A percentile compares a stretch with the other conserved stretches of the same genome.
Evolutionary conservation across 2,329 filamentous ascomycete species (phyloP).

Genomic region (Verticillium klebahnii): DNA sequence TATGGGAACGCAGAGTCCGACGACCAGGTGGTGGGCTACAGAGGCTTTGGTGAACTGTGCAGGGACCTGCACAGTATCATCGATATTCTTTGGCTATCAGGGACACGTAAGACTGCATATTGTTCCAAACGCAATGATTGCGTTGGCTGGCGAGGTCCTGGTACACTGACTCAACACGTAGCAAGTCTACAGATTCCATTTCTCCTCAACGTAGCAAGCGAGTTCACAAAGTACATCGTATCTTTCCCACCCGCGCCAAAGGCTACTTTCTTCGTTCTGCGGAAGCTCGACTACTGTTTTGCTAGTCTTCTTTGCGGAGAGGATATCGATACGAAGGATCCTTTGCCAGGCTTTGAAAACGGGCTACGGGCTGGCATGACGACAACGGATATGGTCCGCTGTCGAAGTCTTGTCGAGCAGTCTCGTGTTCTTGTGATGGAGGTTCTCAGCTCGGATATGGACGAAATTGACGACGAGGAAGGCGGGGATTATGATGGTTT

Average conservation of each 20-base stretch:
- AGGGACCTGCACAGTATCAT: conserved; percentile 70
- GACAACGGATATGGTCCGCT: conserved; percentile 79
- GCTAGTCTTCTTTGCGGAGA: conserved; percentile 66
- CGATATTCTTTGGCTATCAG: conserved; percentile 80
- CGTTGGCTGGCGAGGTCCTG: neutral
- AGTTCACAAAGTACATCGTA: conserved; percentile 67
- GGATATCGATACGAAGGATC: conserved; percentile 60
- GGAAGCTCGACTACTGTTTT: conserved; percentile 81
- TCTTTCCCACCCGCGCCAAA: conserved; percentile 65
- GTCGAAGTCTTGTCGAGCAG: conserved; percentile 74
- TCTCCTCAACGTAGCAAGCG: conserved; percentile 70
- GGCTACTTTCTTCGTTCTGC: conserved; percentile 65
- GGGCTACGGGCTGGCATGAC: conserved; percentile 63
- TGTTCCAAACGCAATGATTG: neutral
- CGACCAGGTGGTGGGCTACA: conserved; percentile 48
- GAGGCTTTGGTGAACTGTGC: conserved; percentile 64
- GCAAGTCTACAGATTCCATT: conserved; percentile 80
- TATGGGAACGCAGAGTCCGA: conserved; percentile 39
- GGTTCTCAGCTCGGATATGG: conserved; percentile 44
- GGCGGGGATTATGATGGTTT: conserved; percentile 23
- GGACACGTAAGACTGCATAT: conserved; percentile 61
- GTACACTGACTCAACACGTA: conserved; percentile 23
- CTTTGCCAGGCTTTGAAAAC: conserved; percentile 66
- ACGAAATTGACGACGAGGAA: conserved; percentile 21
- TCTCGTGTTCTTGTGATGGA: conserved; percentile 68